These are phyloP conservation scores for Ichthyophthirius multifiliis DNA, from an alignment of 169 alveolate genomes.

Conservation along the genomic window DNA sequence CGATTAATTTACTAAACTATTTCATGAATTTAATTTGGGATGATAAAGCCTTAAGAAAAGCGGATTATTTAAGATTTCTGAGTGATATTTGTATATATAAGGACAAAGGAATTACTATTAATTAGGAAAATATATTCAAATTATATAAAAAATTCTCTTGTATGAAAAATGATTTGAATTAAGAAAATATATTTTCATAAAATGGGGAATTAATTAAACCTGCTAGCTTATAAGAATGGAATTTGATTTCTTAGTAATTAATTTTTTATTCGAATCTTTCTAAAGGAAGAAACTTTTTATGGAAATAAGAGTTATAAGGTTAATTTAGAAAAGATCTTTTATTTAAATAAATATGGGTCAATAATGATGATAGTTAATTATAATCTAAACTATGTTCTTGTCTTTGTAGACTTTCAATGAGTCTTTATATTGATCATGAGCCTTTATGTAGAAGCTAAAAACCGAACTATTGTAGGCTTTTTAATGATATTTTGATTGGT, in stretches of 20 bases:
- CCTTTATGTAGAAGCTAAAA: background rate
- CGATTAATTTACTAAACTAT: background rate
- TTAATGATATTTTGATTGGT: background rate
- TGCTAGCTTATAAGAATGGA: background rate
- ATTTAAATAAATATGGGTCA: background rate
- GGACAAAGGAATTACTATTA: slow-evolving; percentile 2
- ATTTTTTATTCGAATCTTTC: slow-evolving; percentile 3
- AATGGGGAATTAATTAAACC: background rate
- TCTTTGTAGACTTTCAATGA: background rate
- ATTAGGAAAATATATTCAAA: slow-evolving; percentile 7
- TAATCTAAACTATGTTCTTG: background rate
- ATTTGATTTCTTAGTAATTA: background rate
- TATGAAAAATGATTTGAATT: background rate
- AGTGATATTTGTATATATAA: background rate
- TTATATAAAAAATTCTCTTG: background rate
- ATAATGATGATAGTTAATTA: background rate
- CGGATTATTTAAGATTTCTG: background rate
- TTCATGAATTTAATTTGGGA: slow-evolving; percentile 19
- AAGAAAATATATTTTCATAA: background rate
- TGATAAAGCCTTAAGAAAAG: background rate
- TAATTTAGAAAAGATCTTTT: background rate
- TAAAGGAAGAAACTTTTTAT: slow-evolving; percentile 8
- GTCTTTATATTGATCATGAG: slow-evolving; percentile 11
- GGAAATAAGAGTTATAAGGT: background rate
- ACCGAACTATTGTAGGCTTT: slow-evolving; percentile 13